These are phyloP conservation scores for Rubia balearica DNA, from an alignment of 305 asterid species.

Conservation along the genomic window DNA sequence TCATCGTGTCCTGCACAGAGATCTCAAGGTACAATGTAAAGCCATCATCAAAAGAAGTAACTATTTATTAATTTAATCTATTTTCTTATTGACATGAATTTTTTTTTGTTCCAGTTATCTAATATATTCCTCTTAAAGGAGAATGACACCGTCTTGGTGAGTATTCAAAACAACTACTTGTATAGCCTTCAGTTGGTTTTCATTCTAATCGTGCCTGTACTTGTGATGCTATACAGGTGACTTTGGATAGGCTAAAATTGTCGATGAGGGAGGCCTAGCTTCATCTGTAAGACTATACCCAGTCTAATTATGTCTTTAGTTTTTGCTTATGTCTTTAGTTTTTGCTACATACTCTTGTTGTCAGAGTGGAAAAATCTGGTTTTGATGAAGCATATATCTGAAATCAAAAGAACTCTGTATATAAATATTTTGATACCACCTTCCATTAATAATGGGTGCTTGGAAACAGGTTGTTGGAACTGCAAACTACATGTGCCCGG, in stretches of 20 bases:
- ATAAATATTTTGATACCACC: not conserved
- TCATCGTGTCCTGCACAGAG: conserved; percentile 82
- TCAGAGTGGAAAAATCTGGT: not conserved
- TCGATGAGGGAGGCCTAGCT: conserved; percentile 60
- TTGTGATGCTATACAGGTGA: conserved; percentile 43
- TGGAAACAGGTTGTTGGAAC: conserved; percentile 75
- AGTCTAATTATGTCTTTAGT: conserved; percentile 9
- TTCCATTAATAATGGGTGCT: too few relatives aligned
- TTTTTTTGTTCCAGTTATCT: conserved; percentile 48
- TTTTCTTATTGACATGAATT: conserved; percentile 28
- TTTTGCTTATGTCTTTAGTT: too few relatives aligned
- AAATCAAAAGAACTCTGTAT: not conserved
- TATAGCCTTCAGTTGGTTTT: conserved; percentile 8
- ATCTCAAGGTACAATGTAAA: conserved; percentile 57
- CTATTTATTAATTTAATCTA: conserved; percentile 14
- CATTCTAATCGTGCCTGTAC: conserved; percentile 13
- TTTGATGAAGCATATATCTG: not conserved
- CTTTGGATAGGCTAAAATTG: conserved; percentile 85
- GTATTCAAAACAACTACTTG: too few relatives aligned
- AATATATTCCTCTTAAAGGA: conserved; percentile 74
- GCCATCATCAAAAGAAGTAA: conserved; percentile 8
- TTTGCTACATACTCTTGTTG: not conserved
- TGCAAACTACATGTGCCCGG: conserved; percentile 88
- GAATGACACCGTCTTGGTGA: conserved; percentile 68
- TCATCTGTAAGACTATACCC: conserved; percentile 61